Base-by-base conservation (phyloP, 306 rosid genomes). In the Lathyrus aphaca region DNA sequence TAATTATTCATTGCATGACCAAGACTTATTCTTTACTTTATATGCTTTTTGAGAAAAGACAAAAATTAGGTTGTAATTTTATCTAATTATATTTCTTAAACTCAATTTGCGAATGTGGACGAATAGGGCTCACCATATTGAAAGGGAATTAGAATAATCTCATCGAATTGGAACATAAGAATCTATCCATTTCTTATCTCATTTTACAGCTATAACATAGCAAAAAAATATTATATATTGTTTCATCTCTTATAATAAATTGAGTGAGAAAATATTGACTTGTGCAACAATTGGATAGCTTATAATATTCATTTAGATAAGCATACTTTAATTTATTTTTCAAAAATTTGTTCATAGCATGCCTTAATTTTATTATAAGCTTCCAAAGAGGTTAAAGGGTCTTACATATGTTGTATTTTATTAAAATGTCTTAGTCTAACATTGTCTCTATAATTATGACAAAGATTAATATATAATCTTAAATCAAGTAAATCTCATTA, bases 81-180 rank as follows among this genome's bases (percentile, higher is more conserved):
- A 14, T 60, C 49, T 42, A 53, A 27, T 71, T 39, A 55, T 44
- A 29, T 35, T 74, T 68, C 13, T 29, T 54, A 72, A 79, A 53
- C 43, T 68, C 79, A 77, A 72, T 68, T 61, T 72, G 81, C 77
- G 15, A 83, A 64, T 68, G 74, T 62, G 82, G 80, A 83, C 75
- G 80, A 75, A 74, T 70, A 82, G 78, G 66, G 63, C 73, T 83
- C 80, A 16, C 83, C 81, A 81, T 76, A 77, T 70, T 69, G 81
- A 79, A 55, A 75, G 74, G 75, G 91, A 86, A 88, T 83, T 85
- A 83, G 91, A 85, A 88, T 85, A 81, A 84, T 82, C 57, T 67
- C 68, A 85, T 76, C 88, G 66, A 79, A 75, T 78, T 80, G 87
- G 88, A 83, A 75, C 74, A 72, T 67, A 63, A 64, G 92, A 88